These are phyloP conservation scores for Xylariaceae sp. DNA, from an alignment of 2,329 filamentous ascomycete genomes.

Conservation along the genomic window DNA sequence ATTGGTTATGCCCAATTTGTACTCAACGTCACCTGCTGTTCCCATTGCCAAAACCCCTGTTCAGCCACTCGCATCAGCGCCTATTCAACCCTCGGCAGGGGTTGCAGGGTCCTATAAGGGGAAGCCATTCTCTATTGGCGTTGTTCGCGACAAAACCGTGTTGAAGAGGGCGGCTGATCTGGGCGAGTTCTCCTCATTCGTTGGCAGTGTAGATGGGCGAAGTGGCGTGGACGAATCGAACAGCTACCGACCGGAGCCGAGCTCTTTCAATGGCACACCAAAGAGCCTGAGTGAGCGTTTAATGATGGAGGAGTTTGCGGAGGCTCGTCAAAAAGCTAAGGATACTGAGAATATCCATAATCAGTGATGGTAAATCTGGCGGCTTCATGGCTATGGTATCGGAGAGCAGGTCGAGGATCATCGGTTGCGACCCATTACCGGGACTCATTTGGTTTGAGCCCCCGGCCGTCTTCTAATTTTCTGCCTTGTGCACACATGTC, in stretches of 20 bases:
- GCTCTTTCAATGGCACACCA: conserved; percentile 38
- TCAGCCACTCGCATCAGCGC: conserved; percentile 28
- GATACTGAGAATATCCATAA: not conserved
- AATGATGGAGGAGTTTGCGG: conserved; percentile 43
- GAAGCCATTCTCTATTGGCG: conserved; percentile 46
- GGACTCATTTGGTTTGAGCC: too few species aligned
- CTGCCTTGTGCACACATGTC: too few species aligned
- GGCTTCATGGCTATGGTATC: too few species aligned
- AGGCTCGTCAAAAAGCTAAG: conserved; percentile 14
- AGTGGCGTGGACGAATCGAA: conserved; percentile 44
- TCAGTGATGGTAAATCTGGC: too few species aligned
- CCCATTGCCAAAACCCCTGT: conserved; percentile 30
- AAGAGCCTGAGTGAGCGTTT: conserved; percentile 45
- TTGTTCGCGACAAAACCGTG: conserved; percentile 45
- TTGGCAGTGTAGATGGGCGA: conserved; percentile 49
- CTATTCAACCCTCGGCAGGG: conserved; percentile 32
- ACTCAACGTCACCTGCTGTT: conserved; percentile 42
- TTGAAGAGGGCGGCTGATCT: conserved; percentile 44
- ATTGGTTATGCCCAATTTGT: conserved; percentile 24
- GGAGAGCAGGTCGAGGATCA: too few species aligned
- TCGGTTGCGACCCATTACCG: too few species aligned
- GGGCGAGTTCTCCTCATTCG: conserved; percentile 46
- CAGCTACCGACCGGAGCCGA: conserved; percentile 37
- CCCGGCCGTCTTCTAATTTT: too few species aligned
- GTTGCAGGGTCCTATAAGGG: conserved; percentile 53